Evolutionary conservation across 129 eudicot species (phyloP).

Genomic region (Logfia minima): DNA sequence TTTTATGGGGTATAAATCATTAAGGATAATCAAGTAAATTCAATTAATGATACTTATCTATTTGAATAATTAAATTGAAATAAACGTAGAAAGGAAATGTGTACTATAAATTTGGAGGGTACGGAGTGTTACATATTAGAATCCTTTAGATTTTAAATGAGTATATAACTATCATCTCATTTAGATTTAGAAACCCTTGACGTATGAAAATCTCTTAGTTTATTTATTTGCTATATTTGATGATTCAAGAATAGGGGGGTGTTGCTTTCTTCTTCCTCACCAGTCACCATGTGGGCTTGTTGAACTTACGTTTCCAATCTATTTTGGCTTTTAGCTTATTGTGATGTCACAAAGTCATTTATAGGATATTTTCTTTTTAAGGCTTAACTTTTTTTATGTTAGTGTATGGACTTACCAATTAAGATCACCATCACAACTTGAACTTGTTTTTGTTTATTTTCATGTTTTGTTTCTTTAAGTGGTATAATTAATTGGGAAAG

Average conservation of each 20-base stretch:
- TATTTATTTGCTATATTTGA: not conserved
- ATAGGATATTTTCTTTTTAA: not conserved
- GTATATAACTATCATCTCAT: too few relatives aligned
- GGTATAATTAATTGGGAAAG: too few relatives aligned
- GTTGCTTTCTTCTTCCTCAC: not conserved
- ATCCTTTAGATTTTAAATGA: not conserved
- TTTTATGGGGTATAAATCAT: too few relatives aligned
- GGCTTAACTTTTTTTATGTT: not conserved
- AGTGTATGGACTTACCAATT: not conserved
- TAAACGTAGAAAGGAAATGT: too few relatives aligned
- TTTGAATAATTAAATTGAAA: too few relatives aligned
- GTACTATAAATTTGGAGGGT: too few relatives aligned
- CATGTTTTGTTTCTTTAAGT: too few relatives aligned
- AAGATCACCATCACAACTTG: slow-evolving; percentile 5
- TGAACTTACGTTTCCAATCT: not conserved
- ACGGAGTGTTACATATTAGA: not conserved
- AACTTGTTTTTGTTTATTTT: too few relatives aligned
- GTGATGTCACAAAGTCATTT: not conserved
- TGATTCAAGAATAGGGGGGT: not conserved
- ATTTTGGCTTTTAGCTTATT: not conserved
- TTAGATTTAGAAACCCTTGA: not conserved
- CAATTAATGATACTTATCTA: too few relatives aligned
- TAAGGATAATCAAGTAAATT: too few relatives aligned
- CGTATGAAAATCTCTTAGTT: not conserved
- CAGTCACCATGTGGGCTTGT: not conserved